phyloP scores from a whole-genome alignment of 2,329 filamentous ascomycete genomes.

The Cercospora berteroae region DNA sequence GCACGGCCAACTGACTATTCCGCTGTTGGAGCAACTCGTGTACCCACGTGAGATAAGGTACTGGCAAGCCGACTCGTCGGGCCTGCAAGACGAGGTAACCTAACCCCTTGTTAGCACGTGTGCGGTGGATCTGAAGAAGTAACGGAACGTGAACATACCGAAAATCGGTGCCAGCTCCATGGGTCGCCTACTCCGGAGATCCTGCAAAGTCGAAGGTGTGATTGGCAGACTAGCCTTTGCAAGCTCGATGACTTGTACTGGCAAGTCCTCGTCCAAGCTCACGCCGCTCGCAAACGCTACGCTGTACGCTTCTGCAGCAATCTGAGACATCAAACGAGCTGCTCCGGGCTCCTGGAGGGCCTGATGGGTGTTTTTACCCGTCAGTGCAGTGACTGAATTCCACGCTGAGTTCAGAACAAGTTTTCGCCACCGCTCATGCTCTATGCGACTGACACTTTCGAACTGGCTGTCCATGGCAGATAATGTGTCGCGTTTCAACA shows the following conservation, averaged over 20 bases:
- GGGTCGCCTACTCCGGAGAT: conserved; percentile 24
- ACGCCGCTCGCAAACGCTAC: conserved; percentile 24
- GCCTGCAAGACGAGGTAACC: conserved; percentile 20
- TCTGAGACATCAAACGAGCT: conserved; percentile 16
- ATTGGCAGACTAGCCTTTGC: conserved; percentile 21
- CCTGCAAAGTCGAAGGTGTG: conserved; percentile 30
- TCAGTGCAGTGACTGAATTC: conserved; percentile 26
- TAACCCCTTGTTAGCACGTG: not conserved
- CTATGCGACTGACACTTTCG: conserved; percentile 17
- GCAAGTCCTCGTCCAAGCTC: conserved; percentile 16
- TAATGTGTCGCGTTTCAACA: conserved; percentile 15
- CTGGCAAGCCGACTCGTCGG: conserved; percentile 11
- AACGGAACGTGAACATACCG: conserved; percentile 17
- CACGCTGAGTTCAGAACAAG: conserved; percentile 29
- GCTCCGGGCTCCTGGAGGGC: conserved; percentile 18
- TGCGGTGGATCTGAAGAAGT: not conserved
- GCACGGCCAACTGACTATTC: conserved; percentile 12
- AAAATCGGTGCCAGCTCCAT: conserved; percentile 29
- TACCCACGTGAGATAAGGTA: conserved; percentile 17
- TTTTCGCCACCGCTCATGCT: conserved; percentile 29
- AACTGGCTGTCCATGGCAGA: conserved; percentile 24
- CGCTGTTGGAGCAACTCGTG: conserved; percentile 18
- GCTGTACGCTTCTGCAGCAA: conserved; percentile 25
- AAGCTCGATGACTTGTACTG: conserved; percentile 18
- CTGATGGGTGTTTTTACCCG: conserved; percentile 26